Evolutionary conservation across 768 basidiomycete species (phyloP).

Genomic region (Leccinum fibrillosum): DNA sequence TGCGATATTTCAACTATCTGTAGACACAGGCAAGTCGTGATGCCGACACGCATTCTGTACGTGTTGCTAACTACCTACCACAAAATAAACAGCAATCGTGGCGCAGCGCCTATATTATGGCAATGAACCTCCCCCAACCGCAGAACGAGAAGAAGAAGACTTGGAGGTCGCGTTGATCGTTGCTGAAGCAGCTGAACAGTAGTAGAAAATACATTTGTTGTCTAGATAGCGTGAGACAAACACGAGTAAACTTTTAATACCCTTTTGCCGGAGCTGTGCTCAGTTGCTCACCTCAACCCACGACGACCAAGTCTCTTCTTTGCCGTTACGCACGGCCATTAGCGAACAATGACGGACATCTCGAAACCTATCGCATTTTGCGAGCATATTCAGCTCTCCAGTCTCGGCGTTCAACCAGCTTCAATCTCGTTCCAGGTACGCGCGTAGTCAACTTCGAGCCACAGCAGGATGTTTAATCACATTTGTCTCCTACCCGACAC

Average conservation of each 20-base stretch:
- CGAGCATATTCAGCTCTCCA: slow-evolving; percentile 92
- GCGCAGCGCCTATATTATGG: slow-evolving; percentile 76
- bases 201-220: slow-evolving; percentile 31
- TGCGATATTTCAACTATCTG: slow-evolving; percentile 77
- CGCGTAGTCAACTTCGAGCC: slow-evolving; percentile 34
- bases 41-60: slow-evolving; percentile 1
- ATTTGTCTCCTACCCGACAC: background rate
- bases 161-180: slow-evolving; percentile 73
- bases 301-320: slow-evolving; percentile 15
- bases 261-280: slow-evolving; percentile 11
- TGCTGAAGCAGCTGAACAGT: slow-evolving; percentile 43
- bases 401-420: slow-evolving; percentile 91
- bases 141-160: slow-evolving; percentile 52
- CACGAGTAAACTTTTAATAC: slow-evolving; percentile 28
- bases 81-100: slow-evolving; percentile 56
- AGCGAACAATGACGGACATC: slow-evolving; percentile 29
- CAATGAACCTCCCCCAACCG: slow-evolving; percentile 53
- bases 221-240: slow-evolving; percentile 26
- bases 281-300: slow-evolving; percentile 19
- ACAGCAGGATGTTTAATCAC: slow-evolving; percentile 15
- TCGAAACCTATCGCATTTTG: slow-evolving; percentile 83
- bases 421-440: slow-evolving; percentile 95
- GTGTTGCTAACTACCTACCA: slow-evolving; percentile 9
- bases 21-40: slow-evolving; percentile 63
- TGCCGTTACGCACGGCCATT: slow-evolving; percentile 13